Evolutionary conservation across 2,329 filamentous ascomycete species (phyloP).

Genomic region (Cercospora citrullina): DNA sequence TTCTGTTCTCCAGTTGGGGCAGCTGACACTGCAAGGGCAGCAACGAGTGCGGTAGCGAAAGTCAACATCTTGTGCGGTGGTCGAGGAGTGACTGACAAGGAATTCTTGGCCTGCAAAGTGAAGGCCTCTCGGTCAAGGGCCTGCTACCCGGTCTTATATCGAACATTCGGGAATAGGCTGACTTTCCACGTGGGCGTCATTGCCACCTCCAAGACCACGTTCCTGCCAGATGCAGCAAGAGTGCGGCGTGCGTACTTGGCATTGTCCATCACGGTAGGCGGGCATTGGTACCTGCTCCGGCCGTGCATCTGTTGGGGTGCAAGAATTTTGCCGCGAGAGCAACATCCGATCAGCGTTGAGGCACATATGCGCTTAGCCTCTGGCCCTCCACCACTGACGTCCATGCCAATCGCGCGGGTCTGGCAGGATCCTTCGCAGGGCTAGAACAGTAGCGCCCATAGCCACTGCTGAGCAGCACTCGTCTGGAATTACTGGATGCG

Average conservation of each 20-base stretch:
- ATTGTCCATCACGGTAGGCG: slow-evolving; percentile 14
- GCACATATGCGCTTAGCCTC: slow-evolving; percentile 1
- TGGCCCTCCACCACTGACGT: neutral
- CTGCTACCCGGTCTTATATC: slow-evolving; percentile 11
- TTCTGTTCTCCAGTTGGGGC: slow-evolving; percentile 18
- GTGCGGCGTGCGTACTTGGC: slow-evolving; percentile 12
- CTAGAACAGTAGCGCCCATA: neutral
- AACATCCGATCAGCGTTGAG: neutral
- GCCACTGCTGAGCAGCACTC: neutral
- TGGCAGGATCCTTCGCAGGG: neutral
- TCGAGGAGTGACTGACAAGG: neutral
- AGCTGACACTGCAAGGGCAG: slow-evolving; percentile 21
- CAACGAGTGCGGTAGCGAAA: slow-evolving; percentile 16
- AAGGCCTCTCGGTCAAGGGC: neutral
- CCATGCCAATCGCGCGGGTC: neutral
- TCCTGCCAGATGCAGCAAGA: slow-evolving; percentile 9
- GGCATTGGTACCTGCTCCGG: slow-evolving; percentile 1
- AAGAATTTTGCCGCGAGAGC: slow-evolving; percentile 7
- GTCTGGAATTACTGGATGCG: neutral
- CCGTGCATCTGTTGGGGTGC: neutral
- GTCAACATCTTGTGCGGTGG: slow-evolving; percentile 16
- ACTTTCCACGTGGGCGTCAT: slow-evolving; percentile 13
- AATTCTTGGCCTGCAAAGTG: slow-evolving; percentile 2
- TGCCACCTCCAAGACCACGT: slow-evolving; percentile 8
- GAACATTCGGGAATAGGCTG: neutral